Percentiles rank a stretch among this genome's conserved stretches.
Evolutionary conservation across 2,329 filamentous ascomycete species (phyloP).

Genomic region (Huntiella abstrusa): DNA sequence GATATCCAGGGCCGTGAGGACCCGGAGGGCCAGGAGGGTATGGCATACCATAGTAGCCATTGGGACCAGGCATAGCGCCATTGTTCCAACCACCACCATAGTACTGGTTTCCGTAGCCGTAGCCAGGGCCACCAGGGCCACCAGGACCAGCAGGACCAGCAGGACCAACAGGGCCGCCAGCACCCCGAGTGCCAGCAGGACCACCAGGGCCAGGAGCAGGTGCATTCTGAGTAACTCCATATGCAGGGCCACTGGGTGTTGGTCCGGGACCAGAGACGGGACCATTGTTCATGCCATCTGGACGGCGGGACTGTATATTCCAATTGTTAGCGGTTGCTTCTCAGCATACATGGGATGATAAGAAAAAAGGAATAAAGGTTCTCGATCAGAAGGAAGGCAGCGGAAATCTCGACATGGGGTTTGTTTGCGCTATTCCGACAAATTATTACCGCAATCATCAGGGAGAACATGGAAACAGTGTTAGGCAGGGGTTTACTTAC

Average conservation of each 20-base stretch:
- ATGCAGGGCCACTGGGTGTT: slow-evolving; percentile 1
- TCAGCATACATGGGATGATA: not conserved
- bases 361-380: not conserved
- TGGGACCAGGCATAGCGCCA: slow-evolving; percentile 22
- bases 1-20: slow-evolving; percentile 32
- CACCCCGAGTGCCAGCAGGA: no score
- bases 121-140: slow-evolving; percentile 7
- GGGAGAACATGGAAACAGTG: slow-evolving; percentile 17
- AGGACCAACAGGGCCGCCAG: not conserved
- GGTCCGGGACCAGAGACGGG: not conserved
- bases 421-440: slow-evolving; percentile 84
- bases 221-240: no score
- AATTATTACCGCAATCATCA: slow-evolving; percentile 98
- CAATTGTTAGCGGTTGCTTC: not conserved
- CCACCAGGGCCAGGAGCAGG: slow-evolving; percentile 6
- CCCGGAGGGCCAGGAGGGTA: slow-evolving; percentile 50
- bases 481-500: slow-evolving; percentile 43
- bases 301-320: slow-evolving; percentile 11
- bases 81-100: slow-evolving; percentile 39
- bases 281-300: not conserved
- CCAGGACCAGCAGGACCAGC: slow-evolving; percentile 1
- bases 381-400: slow-evolving; percentile 98
- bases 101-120: slow-evolving; percentile 21
- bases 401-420: slow-evolving; percentile 85
- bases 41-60: slow-evolving; percentile 37